Conservation (phyloP, 2,329 filamentous ascomycete genomes). For the Colletotrichum filicis region DNA sequence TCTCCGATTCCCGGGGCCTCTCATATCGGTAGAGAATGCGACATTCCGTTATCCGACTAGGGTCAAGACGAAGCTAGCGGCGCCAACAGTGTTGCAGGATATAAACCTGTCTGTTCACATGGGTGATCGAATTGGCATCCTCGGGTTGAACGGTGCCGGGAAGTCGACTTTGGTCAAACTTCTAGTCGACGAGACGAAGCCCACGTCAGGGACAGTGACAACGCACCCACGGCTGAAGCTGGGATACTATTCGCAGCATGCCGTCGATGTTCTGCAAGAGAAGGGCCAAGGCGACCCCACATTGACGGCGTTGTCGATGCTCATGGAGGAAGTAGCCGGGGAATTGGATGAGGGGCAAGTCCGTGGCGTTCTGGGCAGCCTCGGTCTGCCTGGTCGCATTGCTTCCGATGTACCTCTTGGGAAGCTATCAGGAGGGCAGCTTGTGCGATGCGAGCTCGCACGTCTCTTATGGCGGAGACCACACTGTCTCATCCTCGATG, state of each 20-base stretch:
- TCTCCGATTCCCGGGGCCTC: conserved; percentile 78
- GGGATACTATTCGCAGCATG: conserved; percentile 84
- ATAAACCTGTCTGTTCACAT: conserved; percentile 76
- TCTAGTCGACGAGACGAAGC: conserved; percentile 69
- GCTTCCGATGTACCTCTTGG: conserved; percentile 79
- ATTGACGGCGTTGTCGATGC: conserved; percentile 73
- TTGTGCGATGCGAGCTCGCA: conserved; percentile 74
- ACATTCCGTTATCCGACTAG: conserved; percentile 69
- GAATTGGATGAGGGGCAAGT: conserved; percentile 73
- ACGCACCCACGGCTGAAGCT: conserved; percentile 76
- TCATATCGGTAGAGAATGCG: conserved; percentile 78
- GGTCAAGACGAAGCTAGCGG: conserved; percentile 42
- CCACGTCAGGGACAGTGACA: conserved; percentile 70
- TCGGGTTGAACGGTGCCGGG: conserved; percentile 83
- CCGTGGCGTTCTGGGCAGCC: conserved; percentile 72
- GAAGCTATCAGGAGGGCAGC: conserved; percentile 84
- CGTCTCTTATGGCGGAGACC: conserved; percentile 75
- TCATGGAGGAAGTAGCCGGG: conserved; percentile 65
- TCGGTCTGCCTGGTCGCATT: conserved; percentile 76
- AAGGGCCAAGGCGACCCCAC: conserved; percentile 56
- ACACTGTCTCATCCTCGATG: conserved; percentile 81
- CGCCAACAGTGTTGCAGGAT: conserved; percentile 65
- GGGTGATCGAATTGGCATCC: conserved; percentile 79
- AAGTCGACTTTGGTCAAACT: conserved; percentile 83
- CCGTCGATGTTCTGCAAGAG: conserved; percentile 74